Evolutionary conservation across 2,329 filamentous ascomycete species (phyloP), one percentile per base, ranked within the genome.

Genomic region (Stemphylium beticola): DNA sequence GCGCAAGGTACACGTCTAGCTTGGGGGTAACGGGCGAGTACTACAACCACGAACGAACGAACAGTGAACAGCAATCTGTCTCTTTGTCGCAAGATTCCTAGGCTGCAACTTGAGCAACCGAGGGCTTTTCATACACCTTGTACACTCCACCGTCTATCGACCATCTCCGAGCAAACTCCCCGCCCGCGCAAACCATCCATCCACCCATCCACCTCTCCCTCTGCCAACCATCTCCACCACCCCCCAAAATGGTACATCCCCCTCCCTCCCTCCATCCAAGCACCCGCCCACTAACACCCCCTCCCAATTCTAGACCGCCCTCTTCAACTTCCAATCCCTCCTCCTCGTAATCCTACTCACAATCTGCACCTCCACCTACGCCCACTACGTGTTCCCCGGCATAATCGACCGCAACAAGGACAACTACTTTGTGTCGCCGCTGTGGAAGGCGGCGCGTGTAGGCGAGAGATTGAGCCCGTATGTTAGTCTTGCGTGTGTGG

Each of bases 291-390:
- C 46, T 31, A 32, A 45, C 45, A 51, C 33, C 44, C n/a, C 3
- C 22, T 15, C 31, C n/a, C 32, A 9, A 8, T 45, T 71, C 12
- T 12, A 97, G 95, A 90, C 95, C 55, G 95, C 95, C 50, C 89
- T 99, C 71, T 97, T 99, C 87, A 98, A 98, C 81, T 98, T 99
- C 82, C 92, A 97, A 78, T 96, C 92, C 55, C 89, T 98, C 66
- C 86, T 99, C 67, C 86, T 98, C 68, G 93, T 97, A 65, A 87
- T 99, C 69, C 87, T 99, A 46, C 89, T 99, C 66, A 87, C 96
- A 66, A 96, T 98, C 73, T 99, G 95, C 84, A 97, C 95, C 53
- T 93, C 91, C 77, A 87, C 95, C 59, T 98, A 99, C 79, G 85
- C 92, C 52, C 95, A 98, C 81, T 89, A 91, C 68, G 87, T 96